Base-by-base conservation (phyloP, 2,329 filamentous ascomycete genomes). In the Fusarium penzigii region DNA sequence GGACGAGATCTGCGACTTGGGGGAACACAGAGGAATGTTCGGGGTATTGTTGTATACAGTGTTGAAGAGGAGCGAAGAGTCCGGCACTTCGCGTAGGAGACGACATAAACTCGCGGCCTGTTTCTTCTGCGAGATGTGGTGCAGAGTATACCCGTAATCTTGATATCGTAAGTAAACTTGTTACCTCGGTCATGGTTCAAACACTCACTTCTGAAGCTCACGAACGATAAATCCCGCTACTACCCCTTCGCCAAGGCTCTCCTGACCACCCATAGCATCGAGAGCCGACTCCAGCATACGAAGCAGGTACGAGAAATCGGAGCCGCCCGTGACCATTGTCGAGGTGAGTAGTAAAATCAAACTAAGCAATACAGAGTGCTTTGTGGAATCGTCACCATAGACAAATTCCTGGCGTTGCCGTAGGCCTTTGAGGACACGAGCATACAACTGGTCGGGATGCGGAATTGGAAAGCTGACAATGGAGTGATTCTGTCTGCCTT, bases 1-100 rank as follows among this genome's bases (percentile, higher is more conserved):
- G 83, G 62, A 89, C 90, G 75, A 96, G 87, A 57, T 95, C 93
- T 42, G 86, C 78, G 62, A 95, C 81, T 42, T 90, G 86, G 1
- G 85, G 86, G 58, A 86, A 87, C 2, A 89, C 83, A 1, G 95
- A 73, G 6, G 86, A 82, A 54, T 90, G 90, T 67, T 96, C 90
- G 61, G 95, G 82, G 8, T 83, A 78, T 5, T 90, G 81, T 66
- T 96, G 90, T 3, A 61, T 49, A 0, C 60, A 64, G 44, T 63
- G 53, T 17, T 56, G 58, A 1, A 66, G 55, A 6, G 60, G 65
- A 1, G 62, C 60, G 1, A 66, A 57, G 0, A 66, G 50, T 12
- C 63, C 53, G 1, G 55, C 57, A 0, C 56, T 60, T 8, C 55
- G 58, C 1, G 54, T 48, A 17, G 53, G 48, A 0, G 63, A 66